Evolutionary conservation across 352 stramenopile genomes (phyloP), one percentile per base, ranked within the genome.

Genomic region (Globisporangium takayamanum): DNA sequence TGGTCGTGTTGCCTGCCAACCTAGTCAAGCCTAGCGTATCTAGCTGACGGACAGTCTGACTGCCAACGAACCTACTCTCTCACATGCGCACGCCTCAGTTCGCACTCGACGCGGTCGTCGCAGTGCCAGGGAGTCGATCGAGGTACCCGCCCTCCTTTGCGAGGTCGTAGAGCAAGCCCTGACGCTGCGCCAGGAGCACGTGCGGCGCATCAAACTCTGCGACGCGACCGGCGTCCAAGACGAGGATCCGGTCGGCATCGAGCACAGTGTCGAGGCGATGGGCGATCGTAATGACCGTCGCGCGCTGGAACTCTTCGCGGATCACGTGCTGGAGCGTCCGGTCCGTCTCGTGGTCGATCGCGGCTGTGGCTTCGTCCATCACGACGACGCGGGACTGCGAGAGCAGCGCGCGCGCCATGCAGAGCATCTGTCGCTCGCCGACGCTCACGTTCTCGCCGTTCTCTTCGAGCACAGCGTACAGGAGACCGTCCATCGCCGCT

Each of bases 241-340:
- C 96, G 42, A 99, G 72, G 50, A 99, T 94, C 15, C 81, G 80
- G 68, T 99, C 95, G 49, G 92, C 97, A 70, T 98, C 95, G 53
- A 98, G 97, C 62, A 99, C 93, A 18, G 97, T 98, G 60, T 99
- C 89, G 18, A 99, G 71, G 14, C 96, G 82, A 70, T 99, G 97
- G 11, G 97, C 96, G 57, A 99, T 97, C 3, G 96, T 98, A 25
- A 99, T 60, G 22, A 99, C 74, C 1, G 97, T 99, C 50, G 88
- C 97, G 41, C 88, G 61, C 20, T 66, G 58, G 63, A 99, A 99
- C 57, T 84, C 80, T 26, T 73, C 67, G 45, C 80, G 79, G 65
- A 99, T 89, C 47, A 94, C 76, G 8, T 69, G 64, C 73, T 94
- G 85, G 25, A 96, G 56, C 45, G 70, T 59, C 45, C 63, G 62